Conservation (phyloP, 1,284 basidiomycete genomes). For the Kwoniella shivajii region DNA sequence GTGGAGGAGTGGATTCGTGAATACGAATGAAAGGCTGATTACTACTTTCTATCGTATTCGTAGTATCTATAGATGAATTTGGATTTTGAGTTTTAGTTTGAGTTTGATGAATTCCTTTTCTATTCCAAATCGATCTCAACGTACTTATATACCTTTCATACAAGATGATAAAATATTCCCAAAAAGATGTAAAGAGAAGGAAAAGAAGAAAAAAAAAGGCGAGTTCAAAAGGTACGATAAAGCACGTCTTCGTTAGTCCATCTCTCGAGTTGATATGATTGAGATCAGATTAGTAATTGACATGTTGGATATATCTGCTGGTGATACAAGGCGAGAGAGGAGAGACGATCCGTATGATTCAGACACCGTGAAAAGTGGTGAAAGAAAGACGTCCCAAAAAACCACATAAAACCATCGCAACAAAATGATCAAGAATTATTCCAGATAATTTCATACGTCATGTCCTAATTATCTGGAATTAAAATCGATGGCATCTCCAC, state of each 20-base stretch:
- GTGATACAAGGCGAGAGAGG: too few species aligned
- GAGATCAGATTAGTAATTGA: too few species aligned
- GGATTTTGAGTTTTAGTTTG: not conserved
- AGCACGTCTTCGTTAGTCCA: conserved; percentile 14
- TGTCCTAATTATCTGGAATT: not conserved
- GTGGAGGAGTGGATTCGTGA: not conserved
- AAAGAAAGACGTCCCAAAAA: too few species aligned
- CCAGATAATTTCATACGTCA: too few species aligned
- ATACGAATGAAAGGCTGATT: conserved; percentile 12
- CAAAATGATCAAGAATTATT: too few species aligned
- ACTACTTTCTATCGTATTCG: not conserved
- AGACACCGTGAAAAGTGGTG: too few species aligned
- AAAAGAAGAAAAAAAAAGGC: not conserved
- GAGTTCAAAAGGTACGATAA: not conserved
- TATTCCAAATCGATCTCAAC: conserved; percentile 2
- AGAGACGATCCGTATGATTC: too few species aligned
- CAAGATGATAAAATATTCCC: not conserved
- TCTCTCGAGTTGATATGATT: too few species aligned
- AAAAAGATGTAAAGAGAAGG: not conserved
- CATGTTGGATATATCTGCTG: too few species aligned
- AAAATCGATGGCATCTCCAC: too few species aligned
- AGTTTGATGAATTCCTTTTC: not conserved
- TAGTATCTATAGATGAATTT: not conserved
- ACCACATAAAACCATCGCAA: too few species aligned
- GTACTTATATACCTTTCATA: conserved; percentile 5